Evolutionary conservation across 306 rosid species (phyloP), one percentile per base, ranked within the genome.

Genomic region (Begonia fuchsioides): DNA sequence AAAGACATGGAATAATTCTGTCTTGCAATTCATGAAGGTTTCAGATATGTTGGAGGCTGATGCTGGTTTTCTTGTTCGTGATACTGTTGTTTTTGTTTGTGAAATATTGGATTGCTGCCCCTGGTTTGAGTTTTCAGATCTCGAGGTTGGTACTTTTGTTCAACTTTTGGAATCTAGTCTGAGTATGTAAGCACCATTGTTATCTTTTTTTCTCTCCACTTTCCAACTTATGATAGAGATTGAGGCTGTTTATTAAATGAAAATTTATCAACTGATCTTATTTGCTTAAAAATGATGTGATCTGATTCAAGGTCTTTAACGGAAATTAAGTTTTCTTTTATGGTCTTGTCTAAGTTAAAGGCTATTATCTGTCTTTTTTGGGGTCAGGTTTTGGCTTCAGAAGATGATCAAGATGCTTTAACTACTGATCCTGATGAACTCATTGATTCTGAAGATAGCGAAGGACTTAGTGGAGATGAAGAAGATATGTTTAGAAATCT

Each of bases 21-120:
- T 92, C 64, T 77, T 92, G 71, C 98, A 92, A 74, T 92, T 92
- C 68, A 92, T 92, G 96, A 92, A 92, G 82, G 96, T 92, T 44
- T 85, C 98, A 47, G 98, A 92, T 71, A 73, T 92, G 87, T 57
- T 92, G 70, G 98, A 92, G 68, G 79, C 75, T 41, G 98, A 92
- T 74, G 96, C 96, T 44, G 98, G 96, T 59, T 92, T 85, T 72
- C 98, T 92, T 59, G 79, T 79, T 51, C 87, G 93, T 50, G 96
- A 92, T 64, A 73, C 96, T 7, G 96, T 92, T 71, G 81, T 92
- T 75, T 92, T 92, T 68, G 83, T 92, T 10, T 92, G 98, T 66
- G 98, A 92, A 69, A 92, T 92, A 64, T 75, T 92, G 77, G 98
- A 92, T 68, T 92, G 93, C 78, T 85, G 96, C 73, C 98, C 98